Base-by-base conservation (phyloP, 2,329 filamentous ascomycete species). In the Madurella mycetomatis region DNA sequence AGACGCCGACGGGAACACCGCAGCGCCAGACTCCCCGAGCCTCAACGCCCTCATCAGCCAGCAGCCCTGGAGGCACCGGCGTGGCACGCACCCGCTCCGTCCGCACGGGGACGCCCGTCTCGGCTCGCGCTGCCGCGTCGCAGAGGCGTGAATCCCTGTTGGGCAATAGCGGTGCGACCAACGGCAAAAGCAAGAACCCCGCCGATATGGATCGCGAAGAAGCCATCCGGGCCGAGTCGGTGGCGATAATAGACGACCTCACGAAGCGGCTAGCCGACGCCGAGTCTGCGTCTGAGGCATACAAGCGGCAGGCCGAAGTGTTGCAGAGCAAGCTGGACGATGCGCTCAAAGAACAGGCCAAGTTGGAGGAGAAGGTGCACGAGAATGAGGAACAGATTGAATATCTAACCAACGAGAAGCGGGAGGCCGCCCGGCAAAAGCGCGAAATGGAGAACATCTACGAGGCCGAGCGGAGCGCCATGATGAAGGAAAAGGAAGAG, bases 381-480 rank as follows among this genome's bases (percentile, higher is more conserved):
- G 92, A 96, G 71, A 85, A 84, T 65, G 91, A 94, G 58, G 89
- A 92, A 70, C 85, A 86, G 66, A 82, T 92, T 55, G 91, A 96
- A 70, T 76, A 81, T 8, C 77, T 97, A 51, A 84, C 85, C 66
- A 91, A 89, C 65, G 90, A 95, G 66, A 92, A 94, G 73, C 84
- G 89, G 64, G 92, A 97, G 63, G 80, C 86, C 52, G 83, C 86
- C 31, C 83, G 91, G 60, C 87, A 95, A 71, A 88, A 90, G 66
- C 84, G 92, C 60, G 94, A 99, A 70, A 85, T 96, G 75, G 92
- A 96, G 71, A 85, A 86, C 60, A 92, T 95, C 60, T 95, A 96
- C 70, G 92, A 97, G 70, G 85, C 88, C 43, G 94, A 99, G 73
- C 84, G 90, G 59, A 89, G 86, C 66, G 84, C 89, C 51, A 88